Evolutionary conservation across 345 rosid genomes (phyloP).

Genomic region (Nephelium lappaceum): DNA sequence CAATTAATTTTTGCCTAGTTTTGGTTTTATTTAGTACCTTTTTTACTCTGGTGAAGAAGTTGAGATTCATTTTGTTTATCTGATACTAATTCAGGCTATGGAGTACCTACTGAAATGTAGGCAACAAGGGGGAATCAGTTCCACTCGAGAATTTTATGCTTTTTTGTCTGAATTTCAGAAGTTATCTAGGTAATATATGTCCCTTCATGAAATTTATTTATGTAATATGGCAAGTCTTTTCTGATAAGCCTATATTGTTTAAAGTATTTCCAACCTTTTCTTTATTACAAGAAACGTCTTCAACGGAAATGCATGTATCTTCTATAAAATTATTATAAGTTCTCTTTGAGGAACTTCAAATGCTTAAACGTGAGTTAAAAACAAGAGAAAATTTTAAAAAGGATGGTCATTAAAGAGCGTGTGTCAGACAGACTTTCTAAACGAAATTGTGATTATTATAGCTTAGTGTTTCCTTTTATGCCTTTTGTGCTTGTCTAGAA

Average conservation of each 20-base stretch:
- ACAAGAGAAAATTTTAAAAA: background rate
- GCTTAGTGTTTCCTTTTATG: background rate
- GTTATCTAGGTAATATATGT: slow-evolving; percentile 65
- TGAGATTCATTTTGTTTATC: background rate
- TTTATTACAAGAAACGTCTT: background rate
- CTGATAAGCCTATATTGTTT: background rate
- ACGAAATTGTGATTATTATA: background rate
- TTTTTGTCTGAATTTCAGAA: slow-evolving; percentile 85
- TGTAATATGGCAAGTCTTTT: background rate
- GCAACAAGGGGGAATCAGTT: slow-evolving; percentile 57
- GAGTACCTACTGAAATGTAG: slow-evolving; percentile 71
- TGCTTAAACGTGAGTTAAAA: background rate
- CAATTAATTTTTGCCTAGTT: background rate
- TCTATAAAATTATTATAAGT: background rate
- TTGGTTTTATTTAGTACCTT: background rate
- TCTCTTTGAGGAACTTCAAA: background rate
- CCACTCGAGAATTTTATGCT: slow-evolving; percentile 59
- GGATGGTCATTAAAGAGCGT: background rate
- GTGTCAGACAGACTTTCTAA: background rate
- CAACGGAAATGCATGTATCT: background rate
- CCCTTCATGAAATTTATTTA: slow-evolving; percentile 10
- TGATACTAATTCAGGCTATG: slow-evolving; percentile 65
- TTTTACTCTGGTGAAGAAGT: slow-evolving; percentile 4
- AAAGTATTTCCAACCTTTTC: background rate
- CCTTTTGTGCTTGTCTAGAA: background rate